Conservation (phyloP, 2,329 filamentous ascomycete species). For the Leptographium flavum region DNA sequence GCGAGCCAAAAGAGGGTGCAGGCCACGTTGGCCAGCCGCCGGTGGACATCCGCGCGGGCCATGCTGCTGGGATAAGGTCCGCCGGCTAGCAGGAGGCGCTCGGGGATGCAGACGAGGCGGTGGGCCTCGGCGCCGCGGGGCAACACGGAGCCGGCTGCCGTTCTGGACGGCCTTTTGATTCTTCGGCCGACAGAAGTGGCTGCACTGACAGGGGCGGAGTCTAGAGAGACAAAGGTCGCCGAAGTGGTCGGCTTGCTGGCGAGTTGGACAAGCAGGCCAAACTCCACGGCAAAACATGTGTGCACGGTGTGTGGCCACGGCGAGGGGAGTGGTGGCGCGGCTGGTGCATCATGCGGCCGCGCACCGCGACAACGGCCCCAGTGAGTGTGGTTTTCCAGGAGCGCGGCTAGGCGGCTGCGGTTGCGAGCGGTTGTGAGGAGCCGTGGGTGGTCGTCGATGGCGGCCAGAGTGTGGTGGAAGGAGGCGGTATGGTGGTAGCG, state of each 20-base stretch:
- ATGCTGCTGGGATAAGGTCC: slow-evolving; percentile 10
- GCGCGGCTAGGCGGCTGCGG: not conserved
- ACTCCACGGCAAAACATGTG: not conserved
- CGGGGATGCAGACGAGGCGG: slow-evolving; percentile 13
- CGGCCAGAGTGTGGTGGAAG: not conserved
- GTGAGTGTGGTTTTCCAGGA: not conserved
- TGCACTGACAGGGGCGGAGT: too few relatives aligned
- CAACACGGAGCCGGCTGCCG: too few relatives aligned
- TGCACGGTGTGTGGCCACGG: not conserved
- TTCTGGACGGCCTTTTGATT: too few relatives aligned
- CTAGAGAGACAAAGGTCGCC: not conserved
- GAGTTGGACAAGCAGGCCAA: not conserved
- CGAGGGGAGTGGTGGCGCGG: not conserved
- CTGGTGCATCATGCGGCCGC: not conserved
- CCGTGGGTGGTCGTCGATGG: not conserved
- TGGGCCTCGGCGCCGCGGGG: slow-evolving; percentile 15
- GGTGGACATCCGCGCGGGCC: not conserved
- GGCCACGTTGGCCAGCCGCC: slow-evolving; percentile 8
- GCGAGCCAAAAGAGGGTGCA: slow-evolving; percentile 17
- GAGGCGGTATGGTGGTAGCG: not conserved
- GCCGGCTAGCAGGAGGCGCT: slow-evolving; percentile 12
- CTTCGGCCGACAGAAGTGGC: too few relatives aligned
- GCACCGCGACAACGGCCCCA: not conserved
- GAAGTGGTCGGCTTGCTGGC: not conserved
- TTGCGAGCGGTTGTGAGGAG: not conserved